Percentiles rank a stretch among this genome's conserved stretches.
These are phyloP conservation scores for Heterobasidion occidentale DNA, from an alignment of 1,284 basidiomycete species.

Conservation along the genomic window DNA sequence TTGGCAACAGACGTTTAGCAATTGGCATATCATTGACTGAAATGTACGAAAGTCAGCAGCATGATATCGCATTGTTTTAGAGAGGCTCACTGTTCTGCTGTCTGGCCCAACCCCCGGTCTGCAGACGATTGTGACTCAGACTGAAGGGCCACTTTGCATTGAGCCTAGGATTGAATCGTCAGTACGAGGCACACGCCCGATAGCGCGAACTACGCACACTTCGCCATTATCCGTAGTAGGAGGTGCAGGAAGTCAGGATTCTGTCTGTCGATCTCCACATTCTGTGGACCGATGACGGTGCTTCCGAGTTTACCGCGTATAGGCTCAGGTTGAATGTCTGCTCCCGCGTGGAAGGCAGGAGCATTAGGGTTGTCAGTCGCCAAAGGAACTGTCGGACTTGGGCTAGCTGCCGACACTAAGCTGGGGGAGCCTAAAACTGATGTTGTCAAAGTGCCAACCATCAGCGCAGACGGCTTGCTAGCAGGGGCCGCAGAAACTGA, in stretches of 20 bases:
- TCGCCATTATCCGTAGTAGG: constrained; percentile 60
- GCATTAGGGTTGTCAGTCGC: neutral
- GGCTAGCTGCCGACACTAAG: neutral
- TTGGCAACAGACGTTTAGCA: constrained; percentile 33
- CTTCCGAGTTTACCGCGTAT: constrained; percentile 39
- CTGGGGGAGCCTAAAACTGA: neutral
- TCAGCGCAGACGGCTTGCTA: neutral
- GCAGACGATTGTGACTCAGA: constrained; percentile 61
- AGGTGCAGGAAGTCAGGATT: constrained; percentile 56
- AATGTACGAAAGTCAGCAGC: constrained; percentile 2
- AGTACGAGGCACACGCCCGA: neutral
- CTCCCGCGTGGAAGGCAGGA: neutral
- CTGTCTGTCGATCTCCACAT: constrained; percentile 42
- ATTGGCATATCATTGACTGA: constrained; percentile 52
- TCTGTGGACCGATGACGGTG: constrained; percentile 47
- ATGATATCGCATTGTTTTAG: neutral
- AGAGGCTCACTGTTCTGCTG: constrained; percentile 49
- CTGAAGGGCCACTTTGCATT: constrained; percentile 71
- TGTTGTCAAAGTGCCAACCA: neutral
- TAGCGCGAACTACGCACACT: constrained; percentile 32
- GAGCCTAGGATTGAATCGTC: constrained; percentile 19
- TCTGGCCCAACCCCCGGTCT: constrained; percentile 68
- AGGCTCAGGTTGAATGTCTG: constrained; percentile 15
- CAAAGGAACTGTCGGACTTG: neutral
- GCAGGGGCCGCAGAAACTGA: neutral